phyloP scores from a whole-genome alignment of 768 basidiomycete species.

The Tubosaeta brunneosetosa region DNA sequence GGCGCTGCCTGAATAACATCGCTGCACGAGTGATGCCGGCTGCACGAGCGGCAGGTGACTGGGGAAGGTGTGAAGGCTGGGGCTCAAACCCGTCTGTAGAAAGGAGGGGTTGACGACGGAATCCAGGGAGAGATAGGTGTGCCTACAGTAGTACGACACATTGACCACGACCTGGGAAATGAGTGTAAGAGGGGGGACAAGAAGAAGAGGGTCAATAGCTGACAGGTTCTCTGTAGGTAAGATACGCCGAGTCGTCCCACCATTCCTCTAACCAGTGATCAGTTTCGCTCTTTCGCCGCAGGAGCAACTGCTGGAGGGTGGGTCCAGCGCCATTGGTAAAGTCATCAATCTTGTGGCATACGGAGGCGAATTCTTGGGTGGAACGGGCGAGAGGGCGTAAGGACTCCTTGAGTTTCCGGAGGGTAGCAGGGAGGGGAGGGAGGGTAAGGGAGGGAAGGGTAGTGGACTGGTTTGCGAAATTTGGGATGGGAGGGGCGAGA shows the following conservation, averaged over 20 bases:
- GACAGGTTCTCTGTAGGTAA: conserved; percentile 78
- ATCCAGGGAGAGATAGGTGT: background rate
- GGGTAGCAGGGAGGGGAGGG: conserved; percentile 59
- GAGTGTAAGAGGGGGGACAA: conserved; percentile 1
- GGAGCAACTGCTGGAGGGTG: conserved; percentile 61
- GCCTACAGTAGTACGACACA: conserved; percentile 89
- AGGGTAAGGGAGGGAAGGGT: conserved; percentile 71
- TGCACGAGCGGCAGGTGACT: conserved; percentile 59
- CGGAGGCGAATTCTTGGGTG: conserved; percentile 50
- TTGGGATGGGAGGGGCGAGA: conserved; percentile 57
- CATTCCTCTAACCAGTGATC: conserved; percentile 88
- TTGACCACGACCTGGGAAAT: conserved; percentile 69
- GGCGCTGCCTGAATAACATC: conserved; percentile 67
- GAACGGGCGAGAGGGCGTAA: conserved; percentile 71
- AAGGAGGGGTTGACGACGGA: conserved; percentile 6
- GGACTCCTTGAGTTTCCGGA: conserved; percentile 63
- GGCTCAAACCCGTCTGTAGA: conserved; percentile 71
- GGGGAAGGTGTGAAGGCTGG: conserved; percentile 56
- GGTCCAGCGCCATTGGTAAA: conserved; percentile 50
- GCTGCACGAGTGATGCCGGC: conserved; percentile 66
- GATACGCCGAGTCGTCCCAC: conserved; percentile 88
- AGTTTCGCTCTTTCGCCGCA: conserved; percentile 48
- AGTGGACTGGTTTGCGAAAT: conserved; percentile 59
- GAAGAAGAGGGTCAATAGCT: conserved; percentile 17
- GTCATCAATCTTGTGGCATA: conserved; percentile 60